These are phyloP conservation scores for Ogataea populi-albae DNA, from an alignment of 805 yeast species.

Conservation along the genomic window DNA sequence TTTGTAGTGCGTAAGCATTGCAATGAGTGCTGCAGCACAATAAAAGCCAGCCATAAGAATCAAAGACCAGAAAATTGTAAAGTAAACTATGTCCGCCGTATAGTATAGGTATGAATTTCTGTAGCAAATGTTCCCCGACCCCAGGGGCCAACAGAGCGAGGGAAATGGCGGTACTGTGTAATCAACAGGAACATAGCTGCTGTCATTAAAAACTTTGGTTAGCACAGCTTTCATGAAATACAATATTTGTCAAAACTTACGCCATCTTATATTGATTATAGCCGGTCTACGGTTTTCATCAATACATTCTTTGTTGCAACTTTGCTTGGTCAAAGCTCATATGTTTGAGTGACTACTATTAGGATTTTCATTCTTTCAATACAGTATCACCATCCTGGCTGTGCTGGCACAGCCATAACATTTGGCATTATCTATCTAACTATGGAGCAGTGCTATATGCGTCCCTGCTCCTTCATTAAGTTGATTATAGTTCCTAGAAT, in stretches of 20 bases:
- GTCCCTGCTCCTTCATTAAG: conserved; percentile 19
- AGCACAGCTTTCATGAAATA: too few species aligned
- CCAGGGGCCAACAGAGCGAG: conserved; percentile 69
- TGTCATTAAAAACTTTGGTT: background rate
- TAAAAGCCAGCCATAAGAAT: conserved; percentile 66
- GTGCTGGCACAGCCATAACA: too few species aligned
- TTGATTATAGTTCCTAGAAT: conserved; percentile 36
- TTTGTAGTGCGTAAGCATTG: conserved; percentile 48
- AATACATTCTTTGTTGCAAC: too few species aligned
- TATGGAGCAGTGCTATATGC: background rate
- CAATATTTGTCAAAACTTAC: too few species aligned
- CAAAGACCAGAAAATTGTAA: conserved; percentile 79
- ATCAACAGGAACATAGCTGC: conserved; percentile 61
- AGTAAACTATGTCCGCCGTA: conserved; percentile 72
- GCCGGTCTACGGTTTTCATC: background rate
- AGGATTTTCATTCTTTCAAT: too few species aligned
- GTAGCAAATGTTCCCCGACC: conserved; percentile 31
- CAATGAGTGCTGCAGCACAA: conserved; percentile 59
- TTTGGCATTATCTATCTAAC: too few species aligned
- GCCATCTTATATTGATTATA: conserved; percentile 3
- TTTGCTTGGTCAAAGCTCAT: too few species aligned
- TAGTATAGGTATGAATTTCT: conserved; percentile 61
- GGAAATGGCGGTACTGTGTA: conserved; percentile 80
- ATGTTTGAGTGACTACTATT: too few species aligned
- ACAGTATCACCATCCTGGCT: too few species aligned